Conservation (phyloP, 2,329 filamentous ascomycete species). For the Calcarisporium arbuscula region DNA sequence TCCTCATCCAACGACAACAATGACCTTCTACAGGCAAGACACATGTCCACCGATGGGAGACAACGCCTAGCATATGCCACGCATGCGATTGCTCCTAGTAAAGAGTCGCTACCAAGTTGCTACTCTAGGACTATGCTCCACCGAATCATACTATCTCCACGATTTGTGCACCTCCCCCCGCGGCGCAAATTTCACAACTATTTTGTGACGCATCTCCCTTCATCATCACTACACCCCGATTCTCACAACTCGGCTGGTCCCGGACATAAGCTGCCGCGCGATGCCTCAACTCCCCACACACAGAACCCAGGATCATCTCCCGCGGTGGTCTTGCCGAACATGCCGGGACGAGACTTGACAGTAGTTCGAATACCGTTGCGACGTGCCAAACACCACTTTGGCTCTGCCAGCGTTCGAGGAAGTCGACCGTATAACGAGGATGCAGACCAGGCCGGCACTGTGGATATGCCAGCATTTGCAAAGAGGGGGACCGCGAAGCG, state of each 20-base stretch:
- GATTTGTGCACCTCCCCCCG: conserved; percentile 6
- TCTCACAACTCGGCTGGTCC: conserved; percentile 56
- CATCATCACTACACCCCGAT: conserved; percentile 87
- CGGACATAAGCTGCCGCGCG: conserved; percentile 80
- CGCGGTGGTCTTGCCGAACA: conserved; percentile 52
- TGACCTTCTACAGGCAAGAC: not conserved
- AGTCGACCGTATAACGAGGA: conserved; percentile 90
- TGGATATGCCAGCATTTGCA: conserved; percentile 89
- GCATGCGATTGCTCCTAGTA: not conserved
- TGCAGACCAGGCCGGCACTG: conserved; percentile 86
- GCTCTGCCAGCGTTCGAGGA: conserved; percentile 70
- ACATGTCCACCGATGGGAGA: not conserved
- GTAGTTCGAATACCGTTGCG: conserved; percentile 91
- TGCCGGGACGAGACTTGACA: conserved; percentile 68
- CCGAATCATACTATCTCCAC: conserved; percentile 1
- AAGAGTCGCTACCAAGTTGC: conserved; percentile 7
- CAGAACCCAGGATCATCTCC: conserved; percentile 47
- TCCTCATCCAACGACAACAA: not conserved
- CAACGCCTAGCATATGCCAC: conserved; percentile 2
- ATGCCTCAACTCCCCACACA: conserved; percentile 75
- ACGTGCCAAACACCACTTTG: conserved; percentile 94
- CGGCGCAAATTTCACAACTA: conserved; percentile 79
- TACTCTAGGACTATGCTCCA: conserved; percentile 5
- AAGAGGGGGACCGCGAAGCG: conserved; percentile 67
- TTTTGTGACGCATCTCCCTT: conserved; percentile 93